Conservation (phyloP, 176 grass and related monocot genomes). For the Poa annua region DNA sequence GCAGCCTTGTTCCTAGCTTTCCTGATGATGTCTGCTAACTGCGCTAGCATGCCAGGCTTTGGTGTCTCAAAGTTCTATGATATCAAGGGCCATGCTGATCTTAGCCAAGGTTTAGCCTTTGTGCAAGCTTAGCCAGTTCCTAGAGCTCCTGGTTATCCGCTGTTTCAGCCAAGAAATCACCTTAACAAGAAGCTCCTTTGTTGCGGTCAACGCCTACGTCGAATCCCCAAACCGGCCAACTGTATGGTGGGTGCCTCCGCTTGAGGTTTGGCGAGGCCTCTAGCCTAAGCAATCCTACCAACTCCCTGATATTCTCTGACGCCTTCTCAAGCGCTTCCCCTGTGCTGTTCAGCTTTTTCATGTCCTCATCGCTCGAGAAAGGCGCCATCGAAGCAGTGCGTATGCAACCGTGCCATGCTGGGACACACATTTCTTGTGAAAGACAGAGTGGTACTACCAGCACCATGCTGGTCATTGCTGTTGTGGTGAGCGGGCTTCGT, state of each 20-base stretch:
- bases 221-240: not conserved
- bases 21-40: not conserved
- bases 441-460: not conserved
- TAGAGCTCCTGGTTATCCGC: not conserved
- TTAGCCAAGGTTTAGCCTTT: not conserved
- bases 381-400: not conserved
- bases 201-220: not conserved
- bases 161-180: not conserved
- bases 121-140: not conserved
- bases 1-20: not conserved
- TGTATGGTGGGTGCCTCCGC: not conserved
- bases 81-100: not conserved
- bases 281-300: slow-evolving; percentile 14
- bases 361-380: not conserved
- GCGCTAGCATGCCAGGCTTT: not conserved
- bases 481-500: slow-evolving; percentile 5
- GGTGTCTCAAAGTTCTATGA: not conserved
- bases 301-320: not conserved
- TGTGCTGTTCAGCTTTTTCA: not conserved
- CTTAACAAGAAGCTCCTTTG: not conserved
- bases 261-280: not conserved
- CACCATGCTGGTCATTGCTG: not conserved
- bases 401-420: not conserved
- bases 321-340: slow-evolving; percentile 14
- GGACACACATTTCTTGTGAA: not conserved